Percentiles rank a stretch among this genome's conserved stretches.
Evolutionary conservation across 768 basidiomycete genomes (phyloP).

Genomic region (Mrakia blollopis): DNA sequence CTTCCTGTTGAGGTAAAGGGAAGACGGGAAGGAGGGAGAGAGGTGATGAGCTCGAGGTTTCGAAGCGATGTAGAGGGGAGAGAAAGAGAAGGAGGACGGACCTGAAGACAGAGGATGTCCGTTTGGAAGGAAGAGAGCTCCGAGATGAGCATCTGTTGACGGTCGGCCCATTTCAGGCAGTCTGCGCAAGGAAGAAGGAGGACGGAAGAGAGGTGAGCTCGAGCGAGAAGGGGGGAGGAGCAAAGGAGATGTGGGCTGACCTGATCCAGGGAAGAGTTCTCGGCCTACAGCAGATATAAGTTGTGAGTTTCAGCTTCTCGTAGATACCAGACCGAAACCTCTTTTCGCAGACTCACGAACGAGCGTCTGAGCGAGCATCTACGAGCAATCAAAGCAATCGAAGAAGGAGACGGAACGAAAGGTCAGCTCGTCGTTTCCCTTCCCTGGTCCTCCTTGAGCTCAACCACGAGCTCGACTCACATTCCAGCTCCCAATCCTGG

Average conservation of each 20-base stretch:
- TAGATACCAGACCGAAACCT: too few relatives aligned
- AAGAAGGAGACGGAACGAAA: not conserved
- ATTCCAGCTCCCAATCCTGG: constrained; percentile 31
- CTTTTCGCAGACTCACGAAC: constrained; percentile 18
- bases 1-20: constrained; percentile 58
- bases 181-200: constrained; percentile 41
- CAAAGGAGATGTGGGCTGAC: not conserved
- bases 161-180: constrained; percentile 68
- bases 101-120: constrained; percentile 84
- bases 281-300: constrained; percentile 54
- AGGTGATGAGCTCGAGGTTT: constrained; percentile 3
- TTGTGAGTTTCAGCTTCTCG: too few relatives aligned
- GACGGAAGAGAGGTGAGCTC: not conserved
- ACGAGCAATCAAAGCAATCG: too few relatives aligned
- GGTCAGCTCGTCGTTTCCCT: not conserved
- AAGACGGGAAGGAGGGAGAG: not conserved
- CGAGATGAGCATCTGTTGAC: constrained; percentile 67
- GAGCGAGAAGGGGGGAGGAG: not conserved
- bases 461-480: not conserved
- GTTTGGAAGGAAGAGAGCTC: constrained; percentile 72
- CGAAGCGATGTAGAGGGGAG: constrained; percentile 1
- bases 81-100: constrained; percentile 40
- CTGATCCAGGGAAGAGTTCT: constrained; percentile 62
- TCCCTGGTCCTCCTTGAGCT: not conserved
- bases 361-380: constrained; percentile 33